These are phyloP conservation scores for Hypholoma sublateritium DNA, from an alignment of 768 basidiomycete species.

Conservation along the genomic window DNA sequence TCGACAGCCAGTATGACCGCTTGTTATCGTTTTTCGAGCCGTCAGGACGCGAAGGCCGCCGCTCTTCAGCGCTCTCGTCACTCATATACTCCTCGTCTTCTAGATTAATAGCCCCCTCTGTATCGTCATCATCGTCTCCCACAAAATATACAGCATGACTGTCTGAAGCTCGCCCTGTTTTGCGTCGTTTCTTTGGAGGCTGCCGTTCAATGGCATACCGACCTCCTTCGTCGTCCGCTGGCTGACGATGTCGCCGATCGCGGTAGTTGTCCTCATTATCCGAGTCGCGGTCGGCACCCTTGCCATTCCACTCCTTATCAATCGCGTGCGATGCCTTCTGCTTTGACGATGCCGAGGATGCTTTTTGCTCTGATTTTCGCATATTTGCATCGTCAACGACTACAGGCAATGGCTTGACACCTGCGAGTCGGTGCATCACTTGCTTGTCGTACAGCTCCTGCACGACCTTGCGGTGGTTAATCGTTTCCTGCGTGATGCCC, in stretches of 20 bases:
- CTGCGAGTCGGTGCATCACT: constrained; percentile 59
- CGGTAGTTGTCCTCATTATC: constrained; percentile 18
- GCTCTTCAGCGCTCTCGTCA: constrained; percentile 3
- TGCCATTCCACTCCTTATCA: constrained; percentile 11
- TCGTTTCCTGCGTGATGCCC: constrained; percentile 83
- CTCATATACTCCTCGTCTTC: constrained; percentile 11
- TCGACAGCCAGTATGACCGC: constrained; percentile 61
- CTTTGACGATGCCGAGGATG: constrained; percentile 5
- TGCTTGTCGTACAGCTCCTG: constrained; percentile 66
- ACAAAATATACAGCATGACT: constrained; percentile 49
- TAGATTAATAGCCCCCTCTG: constrained; percentile 20
- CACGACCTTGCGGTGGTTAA: constrained; percentile 70
- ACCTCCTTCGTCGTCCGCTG: constrained; percentile 48
- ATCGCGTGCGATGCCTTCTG: constrained; percentile 11
- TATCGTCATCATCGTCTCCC: constrained; percentile 40
- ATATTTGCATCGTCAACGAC: constrained; percentile 8
- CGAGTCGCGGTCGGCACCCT: neutral
- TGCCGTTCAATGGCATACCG: constrained; percentile 54
- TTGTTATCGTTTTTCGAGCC: constrained; percentile 32
- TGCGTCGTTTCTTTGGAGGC: constrained; percentile 47
- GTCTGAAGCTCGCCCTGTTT: constrained; percentile 38
- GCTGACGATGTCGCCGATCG: constrained; percentile 3
- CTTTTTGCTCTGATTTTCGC: neutral
- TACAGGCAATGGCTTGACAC: constrained; percentile 31
- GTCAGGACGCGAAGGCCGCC: constrained; percentile 3